phyloP scores from a whole-genome alignment of 2,329 filamentous ascomycete genomes.

The Seiridium unicorne region DNA sequence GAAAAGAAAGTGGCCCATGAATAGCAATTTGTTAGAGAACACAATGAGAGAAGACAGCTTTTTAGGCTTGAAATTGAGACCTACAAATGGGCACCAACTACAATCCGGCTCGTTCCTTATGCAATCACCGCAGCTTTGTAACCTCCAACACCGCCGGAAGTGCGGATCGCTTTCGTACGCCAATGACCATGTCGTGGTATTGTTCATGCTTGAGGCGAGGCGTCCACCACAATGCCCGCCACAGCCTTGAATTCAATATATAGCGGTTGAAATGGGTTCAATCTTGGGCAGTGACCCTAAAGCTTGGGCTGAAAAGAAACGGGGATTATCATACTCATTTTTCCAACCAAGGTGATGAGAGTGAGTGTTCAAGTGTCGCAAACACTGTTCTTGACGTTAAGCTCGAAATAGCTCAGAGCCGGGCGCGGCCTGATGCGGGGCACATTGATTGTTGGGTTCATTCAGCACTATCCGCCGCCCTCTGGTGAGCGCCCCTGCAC shows the following conservation, averaged over 20 bases:
- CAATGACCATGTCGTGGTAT: background rate
- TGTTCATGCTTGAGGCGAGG: background rate
- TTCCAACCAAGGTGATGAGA: too few species aligned
- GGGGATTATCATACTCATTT: too few species aligned
- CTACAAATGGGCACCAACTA: constrained; percentile 54
- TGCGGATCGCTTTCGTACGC: constrained; percentile 30
- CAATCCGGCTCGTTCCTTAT: constrained; percentile 37
- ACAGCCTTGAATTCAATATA: background rate
- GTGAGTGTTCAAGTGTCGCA: too few species aligned
- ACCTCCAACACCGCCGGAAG: constrained; percentile 49
- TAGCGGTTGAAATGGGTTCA: background rate
- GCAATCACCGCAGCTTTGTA: constrained; percentile 47
- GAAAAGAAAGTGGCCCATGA: background rate
- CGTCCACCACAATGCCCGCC: too few species aligned
- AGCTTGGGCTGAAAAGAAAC: too few species aligned
- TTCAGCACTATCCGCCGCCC: too few species aligned
- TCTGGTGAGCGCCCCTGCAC: too few species aligned
- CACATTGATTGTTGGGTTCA: too few species aligned
- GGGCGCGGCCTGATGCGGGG: too few species aligned
- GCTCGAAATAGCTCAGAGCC: too few species aligned
- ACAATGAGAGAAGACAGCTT: background rate
- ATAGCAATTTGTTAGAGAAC: constrained; percentile 4
- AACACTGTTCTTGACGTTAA: too few species aligned
- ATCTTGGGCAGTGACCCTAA: background rate
- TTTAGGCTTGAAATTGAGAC: constrained; percentile 12